Base-by-base conservation (phyloP, 2,329 filamentous ascomycete species). In the Calonectria pauciramosa region DNA sequence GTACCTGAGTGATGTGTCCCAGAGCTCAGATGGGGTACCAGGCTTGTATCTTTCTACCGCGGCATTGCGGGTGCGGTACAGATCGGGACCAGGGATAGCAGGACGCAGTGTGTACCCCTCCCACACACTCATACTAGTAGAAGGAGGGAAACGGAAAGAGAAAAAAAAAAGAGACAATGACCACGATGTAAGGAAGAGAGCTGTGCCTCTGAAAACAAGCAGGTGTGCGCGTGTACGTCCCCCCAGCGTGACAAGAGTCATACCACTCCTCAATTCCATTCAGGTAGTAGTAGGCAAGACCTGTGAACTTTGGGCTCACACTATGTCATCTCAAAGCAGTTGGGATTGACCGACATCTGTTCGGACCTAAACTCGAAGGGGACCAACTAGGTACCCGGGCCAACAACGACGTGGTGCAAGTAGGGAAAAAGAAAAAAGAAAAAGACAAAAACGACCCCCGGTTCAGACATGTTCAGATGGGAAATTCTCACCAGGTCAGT, bases 1-100 rank as follows among this genome's bases (percentile, higher is more conserved):
- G 70, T 71, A 71, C 70, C 63, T 71, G 70, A 71, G 38, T 49
- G 56, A 52, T 59, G 38, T 51, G 56, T 44, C 49, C 36, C 34
- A 59, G 66, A 26, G 10, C 14, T 63, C 14, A 41, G 66, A 44
- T 44, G 36, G 32, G 32, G 65, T 68, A 52, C 47, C 49, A n/a
- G 41, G 41, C 23, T 63, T 63, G 56, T 63, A 63, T 36, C 56
- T 11, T 41, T 32, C 4, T 26, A 49, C 60, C 28, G 26, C 60
- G 18, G 18, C 9, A 38, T 16, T 56, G 41, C 54, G 36, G 28
- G 36, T 30, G 41, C 16, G 49, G 34, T 64, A 49, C 69, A 28
- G 41, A 18, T 63, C 34, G 36, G 20, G 34, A 26, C 65, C 28
- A 38, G 60, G 49, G n/a, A 34, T 26, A 20, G 34, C 34, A 34